These are phyloP conservation scores for Aspergillus awamori DNA, from an alignment of 2,329 filamentous ascomycete species.

Conservation along the genomic window DNA sequence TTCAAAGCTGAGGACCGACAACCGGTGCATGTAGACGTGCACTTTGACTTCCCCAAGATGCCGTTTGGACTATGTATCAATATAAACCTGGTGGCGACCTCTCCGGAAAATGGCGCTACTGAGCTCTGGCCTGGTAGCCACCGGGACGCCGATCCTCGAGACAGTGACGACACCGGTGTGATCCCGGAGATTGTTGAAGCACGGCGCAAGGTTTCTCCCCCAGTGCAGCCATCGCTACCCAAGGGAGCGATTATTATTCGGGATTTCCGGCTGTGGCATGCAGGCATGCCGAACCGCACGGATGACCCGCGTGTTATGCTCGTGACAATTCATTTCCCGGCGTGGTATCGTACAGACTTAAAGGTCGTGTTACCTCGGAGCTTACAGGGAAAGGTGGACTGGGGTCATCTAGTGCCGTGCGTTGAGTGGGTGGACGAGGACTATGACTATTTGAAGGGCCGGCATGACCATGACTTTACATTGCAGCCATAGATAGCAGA, in stretches of 20 bases:
- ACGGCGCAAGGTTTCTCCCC: slow-evolving; percentile 36
- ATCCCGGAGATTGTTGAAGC: slow-evolving; percentile 35
- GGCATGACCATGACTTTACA: slow-evolving; percentile 39
- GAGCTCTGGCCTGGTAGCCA: slow-evolving; percentile 57
- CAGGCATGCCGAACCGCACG: slow-evolving; percentile 52
- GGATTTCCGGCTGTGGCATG: slow-evolving; percentile 55
- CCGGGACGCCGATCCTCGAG: slow-evolving; percentile 38
- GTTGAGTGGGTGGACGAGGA: slow-evolving; percentile 43
- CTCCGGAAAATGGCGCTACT: slow-evolving; percentile 52
- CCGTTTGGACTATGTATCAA: slow-evolving; percentile 55
- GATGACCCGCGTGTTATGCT: slow-evolving; percentile 51
- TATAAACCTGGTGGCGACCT: slow-evolving; percentile 50
- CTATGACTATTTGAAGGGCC: slow-evolving; percentile 19
- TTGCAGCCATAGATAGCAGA: slow-evolving; percentile 15
- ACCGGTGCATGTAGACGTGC: slow-evolving; percentile 47
- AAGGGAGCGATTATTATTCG: slow-evolving; percentile 52
- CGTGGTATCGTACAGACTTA: slow-evolving; percentile 40
- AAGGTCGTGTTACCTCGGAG: slow-evolving; percentile 36
- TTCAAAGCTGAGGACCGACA: slow-evolving; percentile 43
- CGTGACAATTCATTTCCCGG: slow-evolving; percentile 42
- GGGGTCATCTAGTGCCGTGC: slow-evolving; percentile 37
- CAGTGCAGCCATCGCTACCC: slow-evolving; percentile 45
- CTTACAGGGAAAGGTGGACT: slow-evolving; percentile 36
- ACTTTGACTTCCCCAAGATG: slow-evolving; percentile 54
- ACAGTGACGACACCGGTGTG: slow-evolving; percentile 30